Base-by-base conservation (phyloP, 768 basidiomycete genomes). In the Boletus sensibilis region DNA sequence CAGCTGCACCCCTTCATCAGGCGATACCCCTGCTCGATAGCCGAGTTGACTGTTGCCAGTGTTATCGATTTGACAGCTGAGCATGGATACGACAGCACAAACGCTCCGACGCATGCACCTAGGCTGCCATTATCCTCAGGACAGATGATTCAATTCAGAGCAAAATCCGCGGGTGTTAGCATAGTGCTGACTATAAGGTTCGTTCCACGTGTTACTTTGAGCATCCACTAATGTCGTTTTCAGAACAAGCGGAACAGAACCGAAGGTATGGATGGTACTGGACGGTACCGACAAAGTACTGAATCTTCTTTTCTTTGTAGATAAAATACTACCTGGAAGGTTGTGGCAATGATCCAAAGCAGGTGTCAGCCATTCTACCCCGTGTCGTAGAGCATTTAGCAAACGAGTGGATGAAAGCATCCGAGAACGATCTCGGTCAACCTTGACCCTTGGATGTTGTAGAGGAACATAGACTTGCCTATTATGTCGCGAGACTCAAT, bases 291-390 rank as follows among this genome's bases (percentile, higher is more conserved):
- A 50, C 23, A 39, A 41, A 3, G 9, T 25, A 11, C 42, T 59
- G 34, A 59, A 33, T 51, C 4, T 8, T 23, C 33, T 50, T n/a
- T 38, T 38, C 8, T 40, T 43, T 50, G 35, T 50, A 79, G 89
- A 90, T 94, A 74, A 95, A 95, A 68, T 92, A 88, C 69, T 95
- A 95, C 66, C 75, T 94, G 29, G 93, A 95, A 74, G 93, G 90
- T 12, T 81, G 76, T 47, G 90, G 91, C 0, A 75, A 68, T 47
- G 72, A 88, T 59, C 64, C 73, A 0, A 58, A 57, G n/a, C 64
- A 67, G 0, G 84, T 94, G 5, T 72, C 72, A 2, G 63, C 59
- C 5, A 68, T 83, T 37, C 76, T 94, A n/a, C 70, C 72, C 5
- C 68, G 66, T 40, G 85, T 90, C 0, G 79, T 89, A 3, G 69